These are phyloP conservation scores for Malus asiatica DNA, from an alignment of 306 rosid genomes.

Conservation along the genomic window DNA sequence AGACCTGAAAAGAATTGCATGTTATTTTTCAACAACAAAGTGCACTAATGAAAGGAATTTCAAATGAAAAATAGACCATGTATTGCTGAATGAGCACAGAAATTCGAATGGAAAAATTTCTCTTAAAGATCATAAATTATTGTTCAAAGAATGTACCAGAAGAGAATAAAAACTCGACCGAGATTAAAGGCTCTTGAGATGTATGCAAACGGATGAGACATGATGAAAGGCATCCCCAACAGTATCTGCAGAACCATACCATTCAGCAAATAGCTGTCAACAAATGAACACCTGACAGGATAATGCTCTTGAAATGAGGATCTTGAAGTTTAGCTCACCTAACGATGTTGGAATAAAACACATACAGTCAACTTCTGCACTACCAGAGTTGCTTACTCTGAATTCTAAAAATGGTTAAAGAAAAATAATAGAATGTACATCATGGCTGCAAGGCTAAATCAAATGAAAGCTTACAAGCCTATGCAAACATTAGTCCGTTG, in stretches of 20 bases:
- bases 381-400: constrained; percentile 20
- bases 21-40: constrained; percentile 20
- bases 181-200: constrained; percentile 89
- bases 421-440: constrained; percentile 2
- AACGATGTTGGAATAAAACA: constrained; percentile 23
- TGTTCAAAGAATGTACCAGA: constrained; percentile 52
- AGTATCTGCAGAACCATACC: constrained; percentile 65
- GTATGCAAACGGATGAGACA: constrained; percentile 72
- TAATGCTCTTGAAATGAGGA: constrained; percentile 24
- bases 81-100: constrained; percentile 1
- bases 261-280: constrained; percentile 33
- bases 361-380: constrained; percentile 23
- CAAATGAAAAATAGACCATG: background rate
- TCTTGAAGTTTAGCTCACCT: constrained; percentile 59
- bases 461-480: constrained; percentile 1
- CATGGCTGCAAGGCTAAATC: background rate
- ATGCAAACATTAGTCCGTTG: background rate
- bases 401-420: constrained; percentile 11
- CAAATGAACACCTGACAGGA: constrained; percentile 26
- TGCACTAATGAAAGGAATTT: background rate
- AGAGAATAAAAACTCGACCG: constrained; percentile 91
- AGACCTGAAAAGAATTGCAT: constrained; percentile 57
- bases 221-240: constrained; percentile 76
- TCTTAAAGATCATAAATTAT: constrained; percentile 14
- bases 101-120: constrained; percentile 4